These are phyloP conservation scores for Arthrobotrys entomopaga DNA, from an alignment of 2,329 filamentous ascomycete genomes.

Conservation along the genomic window DNA sequence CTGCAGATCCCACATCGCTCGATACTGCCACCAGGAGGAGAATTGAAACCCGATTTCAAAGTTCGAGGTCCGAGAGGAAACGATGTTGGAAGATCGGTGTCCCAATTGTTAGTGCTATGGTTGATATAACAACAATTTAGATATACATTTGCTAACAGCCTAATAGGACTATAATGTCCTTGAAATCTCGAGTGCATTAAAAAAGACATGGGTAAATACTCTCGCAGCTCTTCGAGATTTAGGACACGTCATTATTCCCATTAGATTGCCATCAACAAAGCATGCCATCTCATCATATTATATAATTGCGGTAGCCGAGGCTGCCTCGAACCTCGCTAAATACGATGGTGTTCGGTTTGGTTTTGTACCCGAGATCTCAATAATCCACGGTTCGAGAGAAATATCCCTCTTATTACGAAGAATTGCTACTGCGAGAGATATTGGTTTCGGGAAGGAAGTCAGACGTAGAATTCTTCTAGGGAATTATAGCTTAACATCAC, in stretches of 20 bases:
- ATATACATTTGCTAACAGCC: slow-evolving; percentile 60
- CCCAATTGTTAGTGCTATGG: slow-evolving; percentile 62
- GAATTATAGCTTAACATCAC: slow-evolving; percentile 87
- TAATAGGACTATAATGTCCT: slow-evolving; percentile 82
- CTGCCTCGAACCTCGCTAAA: slow-evolving; percentile 93
- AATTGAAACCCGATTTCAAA: too few relatives aligned
- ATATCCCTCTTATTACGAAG: background rate
- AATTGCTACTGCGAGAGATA: slow-evolving; percentile 72
- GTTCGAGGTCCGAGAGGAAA: background rate
- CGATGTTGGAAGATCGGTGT: slow-evolving; percentile 65
- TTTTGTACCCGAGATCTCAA: slow-evolving; percentile 51
- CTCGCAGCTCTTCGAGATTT: slow-evolving; percentile 70
- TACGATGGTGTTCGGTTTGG: slow-evolving; percentile 98
- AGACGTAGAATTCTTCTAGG: slow-evolving; percentile 87
- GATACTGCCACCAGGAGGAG: background rate
- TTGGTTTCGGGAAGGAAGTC: slow-evolving; percentile 84
- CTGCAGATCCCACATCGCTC: slow-evolving; percentile 30
- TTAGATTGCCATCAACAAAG: slow-evolving; percentile 84
- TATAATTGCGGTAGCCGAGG: slow-evolving; percentile 91
- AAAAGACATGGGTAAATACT: slow-evolving; percentile 73
- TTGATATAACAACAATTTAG: background rate
- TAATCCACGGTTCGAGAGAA: background rate
- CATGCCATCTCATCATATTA: slow-evolving; percentile 94
- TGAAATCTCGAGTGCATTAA: slow-evolving; percentile 78
- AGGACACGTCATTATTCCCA: slow-evolving; percentile 78